Conservation (phyloP, 2,329 filamentous ascomycete genomes). For the Leptographium radiaticola region DNA sequence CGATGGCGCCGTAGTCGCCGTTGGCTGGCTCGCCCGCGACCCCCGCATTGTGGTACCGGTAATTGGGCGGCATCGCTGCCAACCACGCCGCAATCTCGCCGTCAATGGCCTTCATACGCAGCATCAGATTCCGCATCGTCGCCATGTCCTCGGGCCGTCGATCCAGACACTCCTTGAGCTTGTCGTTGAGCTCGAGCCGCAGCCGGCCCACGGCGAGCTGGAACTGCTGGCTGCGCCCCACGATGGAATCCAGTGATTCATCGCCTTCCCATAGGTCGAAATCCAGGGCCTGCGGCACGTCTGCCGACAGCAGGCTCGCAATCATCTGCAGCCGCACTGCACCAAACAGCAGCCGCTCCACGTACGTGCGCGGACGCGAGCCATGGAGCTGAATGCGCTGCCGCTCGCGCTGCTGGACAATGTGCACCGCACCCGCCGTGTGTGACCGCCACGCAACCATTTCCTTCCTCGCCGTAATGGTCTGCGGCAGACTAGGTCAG, state of each 20-base stretch:
- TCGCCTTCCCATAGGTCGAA: slow-evolving; percentile 46
- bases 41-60: slow-evolving; percentile 35
- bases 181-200: slow-evolving; percentile 36
- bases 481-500: slow-evolving; percentile 15
- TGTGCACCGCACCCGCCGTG: slow-evolving; percentile 46
- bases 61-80: slow-evolving; percentile 33
- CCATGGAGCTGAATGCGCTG: slow-evolving; percentile 27
- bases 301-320: slow-evolving; percentile 41
- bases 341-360: slow-evolving; percentile 42
- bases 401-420: slow-evolving; percentile 46
- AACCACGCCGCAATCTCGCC: slow-evolving; percentile 39
- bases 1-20: slow-evolving; percentile 38
- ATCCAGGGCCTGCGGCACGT: slow-evolving; percentile 37
- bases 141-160: slow-evolving; percentile 37
- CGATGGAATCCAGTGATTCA: slow-evolving; percentile 32
- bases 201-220: slow-evolving; percentile 41
- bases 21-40: slow-evolving; percentile 42
- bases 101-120: slow-evolving; percentile 38
- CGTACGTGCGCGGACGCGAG: slow-evolving; percentile 38
- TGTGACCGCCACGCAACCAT: slow-evolving; percentile 50
- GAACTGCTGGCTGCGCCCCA: slow-evolving; percentile 34
- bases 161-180: slow-evolving; percentile 30
- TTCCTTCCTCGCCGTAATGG: slow-evolving; percentile 40
- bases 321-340: slow-evolving; percentile 48
- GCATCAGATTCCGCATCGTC: slow-evolving; percentile 38